A percentile compares a stretch with the other conserved stretches of the same genome.
phyloP scores from a whole-genome alignment of 345 rosid species.

The Orychophragmus violaceus region DNA sequence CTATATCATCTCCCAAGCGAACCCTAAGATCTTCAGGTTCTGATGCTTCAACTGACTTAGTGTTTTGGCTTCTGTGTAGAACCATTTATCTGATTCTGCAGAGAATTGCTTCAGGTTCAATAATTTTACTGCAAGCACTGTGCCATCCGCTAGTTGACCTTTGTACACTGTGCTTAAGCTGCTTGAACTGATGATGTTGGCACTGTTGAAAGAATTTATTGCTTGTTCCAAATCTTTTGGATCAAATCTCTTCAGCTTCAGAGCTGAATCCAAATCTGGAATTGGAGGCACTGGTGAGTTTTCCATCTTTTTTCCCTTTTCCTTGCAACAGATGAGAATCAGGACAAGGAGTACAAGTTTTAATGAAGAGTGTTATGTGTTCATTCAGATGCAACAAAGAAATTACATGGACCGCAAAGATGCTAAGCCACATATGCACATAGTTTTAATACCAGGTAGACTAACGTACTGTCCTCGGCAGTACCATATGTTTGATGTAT shows the following conservation, averaged over 20 bases:
- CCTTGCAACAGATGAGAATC: slow-evolving; percentile 25
- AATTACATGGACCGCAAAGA: too few species aligned
- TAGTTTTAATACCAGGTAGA: too few species aligned
- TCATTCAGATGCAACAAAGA: too few species aligned
- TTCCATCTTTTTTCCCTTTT: slow-evolving; percentile 17
- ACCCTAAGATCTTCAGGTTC: slow-evolving; percentile 71
- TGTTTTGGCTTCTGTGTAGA: slow-evolving; percentile 69
- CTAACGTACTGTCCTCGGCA: too few species aligned
- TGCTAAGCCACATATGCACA: too few species aligned
- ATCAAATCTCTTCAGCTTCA: slow-evolving; percentile 55
- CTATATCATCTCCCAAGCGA: too few species aligned
- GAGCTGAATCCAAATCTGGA: slow-evolving; percentile 40
- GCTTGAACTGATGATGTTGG: slow-evolving; percentile 61
- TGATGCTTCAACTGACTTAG: slow-evolving; percentile 65
- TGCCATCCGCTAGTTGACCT: slow-evolving; percentile 57
- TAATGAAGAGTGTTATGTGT: too few species aligned
- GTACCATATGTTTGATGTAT: too few species aligned
- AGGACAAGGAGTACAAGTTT: slow-evolving; percentile 24
- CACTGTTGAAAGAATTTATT: slow-evolving; percentile 46
- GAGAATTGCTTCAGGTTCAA: slow-evolving; percentile 67
- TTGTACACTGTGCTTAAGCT: slow-evolving; percentile 80
- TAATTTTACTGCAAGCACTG: slow-evolving; percentile 63
- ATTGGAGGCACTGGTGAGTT: slow-evolving; percentile 32
- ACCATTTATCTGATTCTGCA: slow-evolving; percentile 58
- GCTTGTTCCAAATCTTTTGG: slow-evolving; percentile 51